Evolutionary conservation across 768 basidiomycete species (phyloP).

Genomic region (Neoboletus magnificus): DNA sequence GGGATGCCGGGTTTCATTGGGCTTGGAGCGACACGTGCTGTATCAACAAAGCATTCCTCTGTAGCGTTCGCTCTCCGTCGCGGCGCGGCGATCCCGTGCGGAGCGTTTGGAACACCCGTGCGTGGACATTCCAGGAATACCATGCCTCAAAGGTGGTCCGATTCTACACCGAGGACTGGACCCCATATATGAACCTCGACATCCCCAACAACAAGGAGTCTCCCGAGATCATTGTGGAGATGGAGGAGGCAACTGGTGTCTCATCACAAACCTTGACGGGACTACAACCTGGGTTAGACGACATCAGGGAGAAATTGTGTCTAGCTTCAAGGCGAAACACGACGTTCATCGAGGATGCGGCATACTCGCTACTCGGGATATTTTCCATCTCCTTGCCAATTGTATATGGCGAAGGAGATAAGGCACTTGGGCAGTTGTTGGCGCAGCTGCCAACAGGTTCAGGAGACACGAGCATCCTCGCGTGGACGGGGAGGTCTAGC

Average conservation of each 20-base stretch:
- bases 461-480: constrained; percentile 2
- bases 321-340: constrained; percentile 8
- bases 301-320: constrained; percentile 12
- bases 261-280: neutral
- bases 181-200: neutral
- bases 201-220: constrained; percentile 8
- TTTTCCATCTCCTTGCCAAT: neutral
- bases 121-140: constrained; percentile 7
- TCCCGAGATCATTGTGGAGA: neutral
- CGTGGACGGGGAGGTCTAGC: constrained; percentile 6
- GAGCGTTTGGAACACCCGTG: constrained; percentile 9
- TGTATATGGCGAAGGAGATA: constrained; percentile 11
- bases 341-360: constrained; percentile 7
- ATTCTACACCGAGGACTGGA: constrained; percentile 2
- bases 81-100: neutral
- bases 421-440: constrained; percentile 5
- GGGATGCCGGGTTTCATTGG: too few relatives aligned
- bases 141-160: constrained; percentile 6
- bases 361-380: constrained; percentile 11
- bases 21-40: too few relatives aligned
- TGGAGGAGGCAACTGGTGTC: constrained; percentile 5
- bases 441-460: constrained; percentile 5
- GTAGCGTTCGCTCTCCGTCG: neutral
- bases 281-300: constrained; percentile 1
- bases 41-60: neutral